Evolutionary conservation across 352 stramenopile species (phyloP).

Genomic region (Pythium diclinum): DNA sequence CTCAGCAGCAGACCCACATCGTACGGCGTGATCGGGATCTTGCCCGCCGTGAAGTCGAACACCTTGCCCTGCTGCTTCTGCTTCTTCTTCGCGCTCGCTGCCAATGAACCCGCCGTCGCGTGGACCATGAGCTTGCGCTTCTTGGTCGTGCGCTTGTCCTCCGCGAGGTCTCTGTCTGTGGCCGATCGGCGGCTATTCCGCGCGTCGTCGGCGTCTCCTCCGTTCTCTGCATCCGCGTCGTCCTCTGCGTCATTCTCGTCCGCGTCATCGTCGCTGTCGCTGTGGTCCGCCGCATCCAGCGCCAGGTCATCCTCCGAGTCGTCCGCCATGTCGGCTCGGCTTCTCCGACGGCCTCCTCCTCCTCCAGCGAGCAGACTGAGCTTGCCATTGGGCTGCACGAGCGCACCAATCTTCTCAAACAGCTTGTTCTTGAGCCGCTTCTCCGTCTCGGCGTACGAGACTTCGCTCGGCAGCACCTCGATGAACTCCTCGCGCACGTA

Average conservation of each 20-base stretch:
- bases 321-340: constrained; percentile 19
- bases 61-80: constrained; percentile 43
- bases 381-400: constrained; percentile 51
- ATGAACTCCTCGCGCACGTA: constrained; percentile 62
- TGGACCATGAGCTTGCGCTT: constrained; percentile 49
- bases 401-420: constrained; percentile 66
- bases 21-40: constrained; percentile 60
- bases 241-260: constrained; percentile 35
- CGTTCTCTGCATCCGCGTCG: constrained; percentile 31
- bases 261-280: constrained; percentile 30
- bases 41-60: constrained; percentile 69
- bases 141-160: constrained; percentile 33
- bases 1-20: constrained; percentile 64
- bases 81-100: constrained; percentile 39
- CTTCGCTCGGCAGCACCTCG: constrained; percentile 49
- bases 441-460: constrained; percentile 52
- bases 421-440: constrained; percentile 55
- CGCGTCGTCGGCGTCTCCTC: constrained; percentile 28
- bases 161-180: constrained; percentile 11
- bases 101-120: constrained; percentile 11
- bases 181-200: constrained; percentile 7
- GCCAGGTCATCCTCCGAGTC: constrained; percentile 28
- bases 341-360: constrained; percentile 15
- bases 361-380: constrained; percentile 33
- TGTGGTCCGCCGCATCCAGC: constrained; percentile 23